phyloP scores from a whole-genome alignment of 2,329 filamentous ascomycete species.

The Passalora sequoiae region DNA sequence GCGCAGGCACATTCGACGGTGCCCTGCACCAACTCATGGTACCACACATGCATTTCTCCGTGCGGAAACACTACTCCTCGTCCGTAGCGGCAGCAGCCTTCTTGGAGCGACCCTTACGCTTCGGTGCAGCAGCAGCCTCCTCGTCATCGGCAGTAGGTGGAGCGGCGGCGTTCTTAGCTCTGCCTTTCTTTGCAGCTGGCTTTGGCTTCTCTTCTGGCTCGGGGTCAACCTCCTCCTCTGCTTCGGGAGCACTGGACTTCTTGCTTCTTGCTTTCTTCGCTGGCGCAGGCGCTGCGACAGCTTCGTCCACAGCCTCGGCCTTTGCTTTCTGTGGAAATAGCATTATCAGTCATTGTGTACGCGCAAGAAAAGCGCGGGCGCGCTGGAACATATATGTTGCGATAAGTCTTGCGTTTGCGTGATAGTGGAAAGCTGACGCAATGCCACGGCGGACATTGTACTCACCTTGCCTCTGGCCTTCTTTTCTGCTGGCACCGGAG shows the following conservation, averaged over 20 bases:
- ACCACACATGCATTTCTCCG: too few relatives aligned
- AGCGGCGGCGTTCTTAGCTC: slow-evolving; percentile 28
- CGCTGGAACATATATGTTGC: too few relatives aligned
- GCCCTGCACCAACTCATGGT: too few relatives aligned
- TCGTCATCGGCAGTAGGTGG: slow-evolving; percentile 4
- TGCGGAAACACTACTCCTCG: slow-evolving; percentile 1
- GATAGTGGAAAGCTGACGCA: too few relatives aligned
- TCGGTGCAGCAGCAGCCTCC: slow-evolving; percentile 20
- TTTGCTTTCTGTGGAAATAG: background rate
- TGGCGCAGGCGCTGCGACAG: slow-evolving; percentile 5
- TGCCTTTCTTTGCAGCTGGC: slow-evolving; percentile 31
- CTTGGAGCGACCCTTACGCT: slow-evolving; percentile 31
- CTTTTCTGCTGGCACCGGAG: slow-evolving; percentile 21
- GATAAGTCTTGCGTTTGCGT: too few relatives aligned
- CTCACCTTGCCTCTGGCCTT: slow-evolving; percentile 24
- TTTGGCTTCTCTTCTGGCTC: slow-evolving; percentile 21
- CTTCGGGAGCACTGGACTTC: slow-evolving; percentile 16
- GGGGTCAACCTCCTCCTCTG: slow-evolving; percentile 16
- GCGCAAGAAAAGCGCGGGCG: too few relatives aligned
- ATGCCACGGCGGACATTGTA: too few relatives aligned
- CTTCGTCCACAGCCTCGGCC: slow-evolving; percentile 11
- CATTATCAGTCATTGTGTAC: too few relatives aligned
- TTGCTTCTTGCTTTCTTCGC: slow-evolving; percentile 21
- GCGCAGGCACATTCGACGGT: slow-evolving; percentile 4
- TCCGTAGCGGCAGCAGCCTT: slow-evolving; percentile 21